Base-by-base conservation (phyloP, 805 yeast genomes). In the Ogataea sp. region DNA sequence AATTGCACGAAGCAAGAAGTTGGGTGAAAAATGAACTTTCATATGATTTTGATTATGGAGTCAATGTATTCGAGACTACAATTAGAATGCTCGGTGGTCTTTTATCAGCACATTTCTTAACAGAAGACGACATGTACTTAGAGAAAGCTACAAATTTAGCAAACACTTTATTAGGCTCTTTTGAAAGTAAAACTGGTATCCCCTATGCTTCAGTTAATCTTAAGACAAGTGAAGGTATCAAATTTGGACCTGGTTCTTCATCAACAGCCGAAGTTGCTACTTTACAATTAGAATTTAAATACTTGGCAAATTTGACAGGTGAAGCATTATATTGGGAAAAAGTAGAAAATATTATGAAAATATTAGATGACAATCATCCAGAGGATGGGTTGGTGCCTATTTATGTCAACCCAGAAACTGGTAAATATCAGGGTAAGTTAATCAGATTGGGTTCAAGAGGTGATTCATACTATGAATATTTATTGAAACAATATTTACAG, bases 81-180 rank as follows among this genome's bases (percentile, higher is more conserved):
- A 88, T 86, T 46, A 71, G 96, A 55, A 86, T 89, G 94, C 64
- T 89, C 20, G 97, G 97, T 33, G 97, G 97, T 0, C 66, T 89
- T n/a, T 62, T 89, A 36, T 81, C 95, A 3, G 95, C 95, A 0
- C 76, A 75, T 53, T 80, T 84, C 47, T 61, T 86, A 23, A 71
- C 89, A 2, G 63, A 70, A 13, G 89, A 83, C 49, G 83, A 78
- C 35, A 42, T 83, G 39, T 86, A 78, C 52, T 65, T 87, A 39
- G 85, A 84, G 45, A 80, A 80, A 53, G 96, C 96, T 2, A 75
- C 70, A 8, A 84, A 80, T 51, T 69, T 88, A 47, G 96, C 86
- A n/a, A 75, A 80, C 50, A 70, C 85, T 23, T 53, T 88, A 37
- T 42, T 78, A 16, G 82, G 83, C 1, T 86, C 87, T 0, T 87